These are phyloP conservation scores for Jamesozyma rosinii DNA, from an alignment of 805 yeast species.

Conservation along the genomic window DNA sequence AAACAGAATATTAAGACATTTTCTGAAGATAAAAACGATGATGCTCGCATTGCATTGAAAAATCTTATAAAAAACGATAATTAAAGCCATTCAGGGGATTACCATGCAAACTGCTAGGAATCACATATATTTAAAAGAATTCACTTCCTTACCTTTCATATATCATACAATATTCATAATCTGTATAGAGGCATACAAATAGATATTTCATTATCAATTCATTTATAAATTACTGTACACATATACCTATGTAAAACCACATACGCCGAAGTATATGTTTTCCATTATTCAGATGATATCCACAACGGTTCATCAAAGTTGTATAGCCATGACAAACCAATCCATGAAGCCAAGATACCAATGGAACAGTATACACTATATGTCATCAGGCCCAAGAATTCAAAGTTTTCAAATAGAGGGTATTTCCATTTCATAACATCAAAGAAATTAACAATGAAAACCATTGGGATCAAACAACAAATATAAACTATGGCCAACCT, in stretches of 20 bases:
- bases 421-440: conserved; percentile 50
- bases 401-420: conserved; percentile 46
- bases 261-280: too few species aligned
- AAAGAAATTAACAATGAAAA: conserved; percentile 38
- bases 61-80: conserved; percentile 18
- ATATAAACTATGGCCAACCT: conserved; percentile 59
- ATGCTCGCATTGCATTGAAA: conserved; percentile 26
- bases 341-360: conserved; percentile 82
- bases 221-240: not conserved
- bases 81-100: too few species aligned
- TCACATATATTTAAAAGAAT: too few species aligned
- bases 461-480: conserved; percentile 57
- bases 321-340: conserved; percentile 80
- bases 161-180: too few species aligned
- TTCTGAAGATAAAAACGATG: conserved; percentile 13
- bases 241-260: too few species aligned
- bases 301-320: conserved; percentile 72
- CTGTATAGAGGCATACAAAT: not conserved
- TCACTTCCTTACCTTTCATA: too few species aligned
- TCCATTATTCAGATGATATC: conserved; percentile 23
- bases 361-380: conserved; percentile 78
- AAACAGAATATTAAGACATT: not conserved
- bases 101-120: too few species aligned
- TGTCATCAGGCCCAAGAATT: conserved; percentile 71
- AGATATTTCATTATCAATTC: not conserved